phyloP scores from a whole-genome alignment of 345 rosid species.

The Lepidium africanum region DNA sequence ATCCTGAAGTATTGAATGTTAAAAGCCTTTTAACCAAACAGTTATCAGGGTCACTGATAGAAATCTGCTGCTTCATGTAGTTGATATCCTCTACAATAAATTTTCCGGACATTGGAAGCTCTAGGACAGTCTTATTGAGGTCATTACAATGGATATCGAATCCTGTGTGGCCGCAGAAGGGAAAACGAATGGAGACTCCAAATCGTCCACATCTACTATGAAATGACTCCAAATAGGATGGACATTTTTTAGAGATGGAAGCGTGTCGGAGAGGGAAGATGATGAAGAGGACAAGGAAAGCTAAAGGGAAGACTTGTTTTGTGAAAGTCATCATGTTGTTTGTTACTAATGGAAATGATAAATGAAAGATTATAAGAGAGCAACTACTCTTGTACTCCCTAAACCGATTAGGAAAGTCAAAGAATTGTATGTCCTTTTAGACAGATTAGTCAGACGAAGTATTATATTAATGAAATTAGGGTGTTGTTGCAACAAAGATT shows the following conservation, averaged over 20 bases:
- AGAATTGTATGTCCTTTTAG: background rate
- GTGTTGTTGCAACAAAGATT: background rate
- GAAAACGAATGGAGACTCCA: conserved; percentile 42
- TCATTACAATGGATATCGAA: conserved; percentile 42
- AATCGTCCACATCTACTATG: conserved; percentile 8
- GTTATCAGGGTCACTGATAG: conserved; percentile 37
- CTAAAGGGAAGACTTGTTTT: conserved; percentile 3
- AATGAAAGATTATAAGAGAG: background rate
- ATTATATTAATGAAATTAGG: background rate
- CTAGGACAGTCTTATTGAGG: conserved; percentile 23
- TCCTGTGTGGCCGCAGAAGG: conserved; percentile 56
- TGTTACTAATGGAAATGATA: background rate
- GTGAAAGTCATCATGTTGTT: background rate
- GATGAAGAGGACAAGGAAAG: conserved; percentile 28
- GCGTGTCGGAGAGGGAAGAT: conserved; percentile 22
- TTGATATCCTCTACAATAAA: conserved; percentile 44
- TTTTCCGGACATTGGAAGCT: conserved; percentile 46
- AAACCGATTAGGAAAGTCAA: background rate
- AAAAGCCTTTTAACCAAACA: conserved; percentile 53
- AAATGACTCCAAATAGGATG: background rate
- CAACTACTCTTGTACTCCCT: background rate
- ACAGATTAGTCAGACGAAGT: background rate
- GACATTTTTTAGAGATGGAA: conserved; percentile 24
- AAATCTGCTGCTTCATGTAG: conserved; percentile 40
- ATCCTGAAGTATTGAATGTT: conserved; percentile 41